Evolutionary conservation across 805 yeast species (phyloP).

Genomic region (Komagataella mondaviorum): DNA sequence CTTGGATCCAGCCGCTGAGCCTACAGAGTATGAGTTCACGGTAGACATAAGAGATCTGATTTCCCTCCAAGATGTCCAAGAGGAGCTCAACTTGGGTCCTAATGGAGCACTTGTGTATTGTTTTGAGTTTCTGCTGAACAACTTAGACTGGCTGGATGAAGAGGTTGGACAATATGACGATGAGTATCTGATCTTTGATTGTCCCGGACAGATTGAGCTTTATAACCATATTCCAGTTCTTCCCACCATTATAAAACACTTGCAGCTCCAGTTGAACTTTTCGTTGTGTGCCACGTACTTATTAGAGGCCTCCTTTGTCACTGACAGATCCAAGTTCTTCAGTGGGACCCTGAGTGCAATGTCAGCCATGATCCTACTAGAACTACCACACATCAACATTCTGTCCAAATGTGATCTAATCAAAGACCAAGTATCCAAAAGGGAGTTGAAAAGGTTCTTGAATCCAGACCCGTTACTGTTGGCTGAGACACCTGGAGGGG

Average conservation of each 20-base stretch:
- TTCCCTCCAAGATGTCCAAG: constrained; percentile 89
- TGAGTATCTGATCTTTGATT: constrained; percentile 86
- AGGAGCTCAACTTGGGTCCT: constrained; percentile 86
- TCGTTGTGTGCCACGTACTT: constrained; percentile 86
- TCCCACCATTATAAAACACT: constrained; percentile 79
- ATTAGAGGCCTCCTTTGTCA: constrained; percentile 85
- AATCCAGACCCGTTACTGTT: constrained; percentile 86
- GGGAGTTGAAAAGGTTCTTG: constrained; percentile 68
- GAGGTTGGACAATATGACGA: constrained; percentile 94
- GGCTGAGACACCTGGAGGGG: constrained; percentile 24
- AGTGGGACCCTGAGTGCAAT: constrained; percentile 93
- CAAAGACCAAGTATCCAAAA: constrained; percentile 62
- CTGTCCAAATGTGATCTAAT: constrained; percentile 80
- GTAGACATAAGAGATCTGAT: constrained; percentile 87
- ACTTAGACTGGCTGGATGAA: constrained; percentile 94
- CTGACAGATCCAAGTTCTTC: constrained; percentile 85
- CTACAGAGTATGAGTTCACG: constrained; percentile 81
- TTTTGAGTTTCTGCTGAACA: constrained; percentile 79
- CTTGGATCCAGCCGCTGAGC: constrained; percentile 94
- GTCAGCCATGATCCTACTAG: constrained; percentile 95
- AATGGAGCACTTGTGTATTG: constrained; percentile 91
- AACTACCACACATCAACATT: constrained; percentile 88
- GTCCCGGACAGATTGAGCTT: constrained; percentile 94
- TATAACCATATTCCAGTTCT: constrained; percentile 91
- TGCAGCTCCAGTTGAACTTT: constrained; percentile 68